Evolutionary conservation across 225 moss, liverwort and hornwort genomes (phyloP).

Genomic region (Pseudisothecium myosuroides): DNA sequence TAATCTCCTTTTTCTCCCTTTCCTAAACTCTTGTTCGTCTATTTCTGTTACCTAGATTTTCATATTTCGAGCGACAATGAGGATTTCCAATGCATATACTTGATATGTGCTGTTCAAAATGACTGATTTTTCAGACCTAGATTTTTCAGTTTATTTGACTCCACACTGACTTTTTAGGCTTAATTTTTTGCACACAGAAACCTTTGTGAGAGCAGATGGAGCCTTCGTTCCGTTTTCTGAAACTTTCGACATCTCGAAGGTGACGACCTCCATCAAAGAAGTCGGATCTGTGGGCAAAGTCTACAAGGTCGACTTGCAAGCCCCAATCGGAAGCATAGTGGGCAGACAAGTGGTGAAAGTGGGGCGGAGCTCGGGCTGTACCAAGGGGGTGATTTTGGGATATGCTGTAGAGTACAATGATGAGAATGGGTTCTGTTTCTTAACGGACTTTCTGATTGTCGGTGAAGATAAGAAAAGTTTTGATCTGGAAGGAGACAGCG

Average conservation of each 20-base stretch:
- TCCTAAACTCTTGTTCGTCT: neutral
- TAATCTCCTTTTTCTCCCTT: neutral
- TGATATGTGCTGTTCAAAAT: neutral
- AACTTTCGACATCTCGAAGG: constrained; percentile 30
- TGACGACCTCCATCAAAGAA: constrained; percentile 30
- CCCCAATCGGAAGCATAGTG: constrained; percentile 29
- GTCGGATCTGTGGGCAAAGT: constrained; percentile 37
- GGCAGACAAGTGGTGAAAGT: constrained; percentile 43
- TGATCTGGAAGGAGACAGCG: constrained; percentile 51
- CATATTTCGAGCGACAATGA: neutral
- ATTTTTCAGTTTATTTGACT: neutral
- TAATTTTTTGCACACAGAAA: constrained; percentile 6
- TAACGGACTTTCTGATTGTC: constrained; percentile 56
- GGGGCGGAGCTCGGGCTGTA: constrained; percentile 50
- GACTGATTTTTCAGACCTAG: neutral
- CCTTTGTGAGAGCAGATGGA: constrained; percentile 55
- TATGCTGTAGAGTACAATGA: constrained; percentile 57
- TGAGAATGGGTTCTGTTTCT: constrained; percentile 46
- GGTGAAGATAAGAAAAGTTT: constrained; percentile 47
- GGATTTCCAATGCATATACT: neutral
- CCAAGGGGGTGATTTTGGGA: constrained; percentile 45
- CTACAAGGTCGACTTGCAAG: constrained; percentile 34
- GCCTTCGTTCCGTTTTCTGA: constrained; percentile 48
- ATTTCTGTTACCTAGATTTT: neutral
- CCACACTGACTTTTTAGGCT: neutral